A percentile compares a stretch with the other conserved stretches of the same genome.
phyloP scores from a whole-genome alignment of 2,329 filamentous ascomycete genomes.

The Plectosphaerella plurivora region DNA sequence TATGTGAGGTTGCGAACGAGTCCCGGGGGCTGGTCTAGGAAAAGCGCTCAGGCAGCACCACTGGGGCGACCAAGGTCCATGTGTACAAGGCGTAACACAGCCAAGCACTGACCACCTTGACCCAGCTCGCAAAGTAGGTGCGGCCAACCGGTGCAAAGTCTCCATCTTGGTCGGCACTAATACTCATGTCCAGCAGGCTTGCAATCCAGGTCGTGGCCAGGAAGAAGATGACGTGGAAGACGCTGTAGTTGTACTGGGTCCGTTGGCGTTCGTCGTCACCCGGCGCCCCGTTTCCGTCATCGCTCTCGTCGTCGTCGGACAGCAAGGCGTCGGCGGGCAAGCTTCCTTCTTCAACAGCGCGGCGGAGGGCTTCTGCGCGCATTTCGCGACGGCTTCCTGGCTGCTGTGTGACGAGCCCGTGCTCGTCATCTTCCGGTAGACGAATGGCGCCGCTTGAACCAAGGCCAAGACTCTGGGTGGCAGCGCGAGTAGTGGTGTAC shows the following conservation, averaged over 20 bases:
- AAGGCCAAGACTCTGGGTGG: constrained; percentile 80
- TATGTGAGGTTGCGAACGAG: too few relatives aligned
- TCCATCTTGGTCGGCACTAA: constrained; percentile 54
- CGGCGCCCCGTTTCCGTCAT: constrained; percentile 51
- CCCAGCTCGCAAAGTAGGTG: constrained; percentile 97
- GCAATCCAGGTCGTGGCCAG: constrained; percentile 94
- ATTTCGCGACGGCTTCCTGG: constrained; percentile 79
- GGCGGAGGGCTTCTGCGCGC: constrained; percentile 84
- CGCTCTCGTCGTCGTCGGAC: constrained; percentile 65
- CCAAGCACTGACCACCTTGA: constrained; percentile 98
- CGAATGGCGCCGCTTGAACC: constrained; percentile 54
- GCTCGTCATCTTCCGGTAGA: constrained; percentile 70
- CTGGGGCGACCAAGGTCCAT: constrained; percentile 87
- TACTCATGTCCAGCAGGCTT: constrained; percentile 75
- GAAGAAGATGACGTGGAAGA: constrained; percentile 98
- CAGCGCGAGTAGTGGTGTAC: constrained; percentile 94
- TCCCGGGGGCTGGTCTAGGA: constrained; percentile 19
- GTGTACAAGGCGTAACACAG: constrained; percentile 91
- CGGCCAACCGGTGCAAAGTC: constrained; percentile 91
- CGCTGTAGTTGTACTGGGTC: constrained; percentile 93
- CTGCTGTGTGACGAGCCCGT: constrained; percentile 84
- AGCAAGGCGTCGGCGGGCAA: constrained; percentile 87
- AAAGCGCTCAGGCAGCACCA: constrained; percentile 82
- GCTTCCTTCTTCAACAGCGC: constrained; percentile 88
- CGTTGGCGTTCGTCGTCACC: constrained; percentile 84